Evolutionary conservation across 1,284 basidiomycete genomes (phyloP), one percentile per base, ranked within the genome.

Genomic region (Phylloboletellus chloephorus): DNA sequence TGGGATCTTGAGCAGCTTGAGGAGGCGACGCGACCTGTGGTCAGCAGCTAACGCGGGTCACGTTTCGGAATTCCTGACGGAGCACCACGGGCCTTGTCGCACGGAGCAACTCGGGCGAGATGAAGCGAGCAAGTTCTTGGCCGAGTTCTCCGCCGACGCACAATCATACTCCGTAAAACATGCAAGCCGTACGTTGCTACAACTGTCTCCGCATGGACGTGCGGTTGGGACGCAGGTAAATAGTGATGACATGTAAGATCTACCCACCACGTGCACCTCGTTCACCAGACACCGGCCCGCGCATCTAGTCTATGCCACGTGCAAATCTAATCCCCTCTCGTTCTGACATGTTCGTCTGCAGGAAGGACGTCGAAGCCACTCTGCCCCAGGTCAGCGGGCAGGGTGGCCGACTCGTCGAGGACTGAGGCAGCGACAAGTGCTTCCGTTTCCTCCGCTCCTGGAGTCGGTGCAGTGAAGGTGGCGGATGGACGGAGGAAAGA

Each of bases 1-100:
- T 88, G 85, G 84, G 74, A 74, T 41, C 67, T 89, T 17, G 74
- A 78, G 49, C 69, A 67, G 36, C 64, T 89, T 15, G 87, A 89
- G 64, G 67, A 61, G 26, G 71, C 73, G 11, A 74, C 76, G 8
- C 64, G 54, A n/a, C n/a, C n/a, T n/a, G n/a, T n/a, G n/a, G n/a
- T n/a, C n/a, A n/a, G n/a, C n/a, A n/a, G n/a, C n/a, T n/a, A n/a
- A n/a, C n/a, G n/a, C n/a, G n/a, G n/a, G n/a, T n/a, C n/a, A n/a
- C n/a, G n/a, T n/a, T n/a, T n/a, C n/a, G n/a, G n/a, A n/a, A n/a
- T n/a, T n/a, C n/a, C n/a, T n/a, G n/a, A n/a, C n/a, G n/a, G n/a
- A n/a, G n/a, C n/a, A n/a, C n/a, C n/a, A n/a, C n/a, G n/a, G n/a
- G n/a, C n/a, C n/a, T n/a, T n/a, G n/a, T n/a, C n/a, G n/a, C n/a